A percentile compares a stretch with the other conserved stretches of the same genome.
These are phyloP conservation scores for Pachysolen tannophilus DNA, from an alignment of 805 yeast genomes.

Conservation along the genomic window DNA sequence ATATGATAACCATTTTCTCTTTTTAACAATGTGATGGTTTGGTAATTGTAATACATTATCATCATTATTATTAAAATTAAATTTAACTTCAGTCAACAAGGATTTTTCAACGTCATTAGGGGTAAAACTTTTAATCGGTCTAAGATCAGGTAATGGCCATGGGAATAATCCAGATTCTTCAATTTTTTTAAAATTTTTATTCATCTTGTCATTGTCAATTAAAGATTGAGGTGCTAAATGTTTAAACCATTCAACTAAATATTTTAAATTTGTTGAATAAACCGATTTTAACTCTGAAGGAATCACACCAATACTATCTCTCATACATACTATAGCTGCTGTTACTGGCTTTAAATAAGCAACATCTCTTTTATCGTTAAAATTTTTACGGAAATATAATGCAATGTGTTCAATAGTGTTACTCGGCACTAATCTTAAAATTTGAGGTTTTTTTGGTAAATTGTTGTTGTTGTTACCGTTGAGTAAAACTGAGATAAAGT, in stretches of 20 bases:
- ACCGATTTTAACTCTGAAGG: conserved; percentile 77
- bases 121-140: conserved; percentile 52
- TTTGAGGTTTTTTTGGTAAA: too few relatives aligned
- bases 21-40: conserved; percentile 16
- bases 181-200: too few relatives aligned
- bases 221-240: conserved; percentile 18
- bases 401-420: conserved; percentile 82
- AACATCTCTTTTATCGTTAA: conserved; percentile 23
- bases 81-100: conserved; percentile 64
- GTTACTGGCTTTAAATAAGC: conserved; percentile 58
- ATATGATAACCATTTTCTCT: conserved; percentile 26
- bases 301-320: conserved; percentile 75
- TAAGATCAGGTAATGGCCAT: conserved; percentile 79
- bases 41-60: conserved; percentile 13
- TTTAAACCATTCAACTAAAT: conserved; percentile 54
- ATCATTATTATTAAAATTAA: conserved; percentile 45
- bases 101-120: conserved; percentile 77
- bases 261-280: conserved; percentile 56
- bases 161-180: too few relatives aligned
- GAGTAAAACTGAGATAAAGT: conserved; percentile 4
- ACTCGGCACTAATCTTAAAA: conserved; percentile 64
- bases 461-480: conserved; percentile 7
- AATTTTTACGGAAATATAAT: conserved; percentile 31
- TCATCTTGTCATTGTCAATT: conserved; percentile 14
- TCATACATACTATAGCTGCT: conserved; percentile 73